phyloP scores from a whole-genome alignment of 148 eudicot genomes.

The Diospyros kaki region DNA sequence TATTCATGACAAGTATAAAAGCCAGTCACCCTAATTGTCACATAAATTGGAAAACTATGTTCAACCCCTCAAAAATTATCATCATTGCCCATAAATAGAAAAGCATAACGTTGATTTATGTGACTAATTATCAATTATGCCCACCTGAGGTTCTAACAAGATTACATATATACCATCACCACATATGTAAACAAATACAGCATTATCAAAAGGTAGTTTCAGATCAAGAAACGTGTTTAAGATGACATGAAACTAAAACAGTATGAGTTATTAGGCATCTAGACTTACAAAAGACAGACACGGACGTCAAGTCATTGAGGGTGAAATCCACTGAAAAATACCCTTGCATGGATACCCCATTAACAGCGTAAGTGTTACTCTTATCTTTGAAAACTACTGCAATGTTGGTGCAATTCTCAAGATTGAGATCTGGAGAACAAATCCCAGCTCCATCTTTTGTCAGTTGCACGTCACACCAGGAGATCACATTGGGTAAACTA shows the following conservation, averaged over 20 bases:
- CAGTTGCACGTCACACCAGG: constrained; percentile 87
- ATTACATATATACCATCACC: background rate
- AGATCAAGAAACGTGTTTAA: background rate
- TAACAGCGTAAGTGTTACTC: constrained; percentile 39
- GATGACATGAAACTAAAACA: background rate
- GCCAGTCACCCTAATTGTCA: too few species aligned
- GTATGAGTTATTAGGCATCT: background rate
- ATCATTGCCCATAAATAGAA: too few species aligned
- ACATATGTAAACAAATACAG: background rate
- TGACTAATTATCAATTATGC: too few species aligned
- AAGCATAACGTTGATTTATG: too few species aligned
- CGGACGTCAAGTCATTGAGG: constrained; percentile 31
- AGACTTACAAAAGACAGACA: constrained; percentile 52
- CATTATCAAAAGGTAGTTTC: background rate
- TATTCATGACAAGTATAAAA: too few species aligned
- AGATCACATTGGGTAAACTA: constrained; percentile 33
- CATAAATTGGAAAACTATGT: background rate
- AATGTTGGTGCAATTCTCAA: constrained; percentile 46
- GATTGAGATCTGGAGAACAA: constrained; percentile 53
- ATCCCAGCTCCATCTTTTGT: constrained; percentile 62
- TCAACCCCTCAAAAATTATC: background rate
- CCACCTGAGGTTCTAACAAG: background rate
- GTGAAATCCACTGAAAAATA: constrained; percentile 70
- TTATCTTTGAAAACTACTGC: background rate
- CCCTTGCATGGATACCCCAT: constrained; percentile 47